phyloP scores from a whole-genome alignment of 768 basidiomycete species.

The Tricholoma bakamatsutake region DNA sequence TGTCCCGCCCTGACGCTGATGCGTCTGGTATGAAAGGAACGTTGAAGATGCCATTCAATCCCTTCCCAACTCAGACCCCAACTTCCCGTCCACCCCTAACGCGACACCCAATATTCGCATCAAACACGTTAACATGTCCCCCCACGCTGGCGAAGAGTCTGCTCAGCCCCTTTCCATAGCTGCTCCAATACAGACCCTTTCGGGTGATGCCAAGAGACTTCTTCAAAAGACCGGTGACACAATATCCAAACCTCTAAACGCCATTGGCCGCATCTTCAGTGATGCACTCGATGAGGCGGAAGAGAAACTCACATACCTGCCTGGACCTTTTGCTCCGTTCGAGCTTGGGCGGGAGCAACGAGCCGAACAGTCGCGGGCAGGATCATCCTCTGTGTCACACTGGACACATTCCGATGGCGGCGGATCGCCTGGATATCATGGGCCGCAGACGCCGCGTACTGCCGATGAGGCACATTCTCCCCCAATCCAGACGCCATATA shows the following conservation, averaged over 20 bases:
- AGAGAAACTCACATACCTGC: constrained; percentile 57
- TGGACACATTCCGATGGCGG: constrained; percentile 34
- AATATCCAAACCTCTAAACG: constrained; percentile 86
- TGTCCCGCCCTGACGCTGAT: not conserved
- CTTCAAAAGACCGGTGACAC: constrained; percentile 89
- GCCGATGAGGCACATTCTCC: constrained; percentile 28
- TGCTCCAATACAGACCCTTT: constrained; percentile 44
- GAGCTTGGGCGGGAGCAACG: constrained; percentile 53
- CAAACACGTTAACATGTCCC: constrained; percentile 21
- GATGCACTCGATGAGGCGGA: constrained; percentile 74
- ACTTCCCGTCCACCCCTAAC: constrained; percentile 27
- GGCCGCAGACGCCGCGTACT: constrained; percentile 34
- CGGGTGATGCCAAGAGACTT: constrained; percentile 74
- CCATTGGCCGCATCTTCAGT: constrained; percentile 82
- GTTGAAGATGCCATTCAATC: constrained; percentile 48
- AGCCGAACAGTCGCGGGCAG: constrained; percentile 21
- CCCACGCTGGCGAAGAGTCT: constrained; percentile 83
- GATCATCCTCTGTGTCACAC: constrained; percentile 28
- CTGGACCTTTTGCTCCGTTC: constrained; percentile 65
- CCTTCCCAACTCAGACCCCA: constrained; percentile 40
- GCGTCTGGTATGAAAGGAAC: constrained; percentile 27
- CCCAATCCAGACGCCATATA: constrained; percentile 63
- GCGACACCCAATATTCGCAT: constrained; percentile 19
- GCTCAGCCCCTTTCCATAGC: constrained; percentile 72
- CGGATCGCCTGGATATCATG: constrained; percentile 11